Conservation (phyloP, 1,139 yeast species). For the Blastobotrys buckinghamii region DNA sequence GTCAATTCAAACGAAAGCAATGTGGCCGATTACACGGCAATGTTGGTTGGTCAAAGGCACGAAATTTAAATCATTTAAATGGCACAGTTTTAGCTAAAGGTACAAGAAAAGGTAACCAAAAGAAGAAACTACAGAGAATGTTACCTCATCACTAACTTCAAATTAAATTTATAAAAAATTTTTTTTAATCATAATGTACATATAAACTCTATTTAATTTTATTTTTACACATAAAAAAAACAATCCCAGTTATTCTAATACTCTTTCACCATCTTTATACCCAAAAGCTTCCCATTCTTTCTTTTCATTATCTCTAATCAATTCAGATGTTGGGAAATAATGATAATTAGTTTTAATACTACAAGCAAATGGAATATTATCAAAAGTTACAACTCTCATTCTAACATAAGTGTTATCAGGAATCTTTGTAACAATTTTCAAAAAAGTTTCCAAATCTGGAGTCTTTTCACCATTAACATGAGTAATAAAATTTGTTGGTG, state of each 20-base stretch:
- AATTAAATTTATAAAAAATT: neutral
- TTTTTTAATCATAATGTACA: neutral
- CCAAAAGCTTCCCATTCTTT: slow-evolving; percentile 21
- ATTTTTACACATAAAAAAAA: neutral
- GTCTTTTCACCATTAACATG: slow-evolving; percentile 79
- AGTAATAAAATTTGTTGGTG: slow-evolving; percentile 77
- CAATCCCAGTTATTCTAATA: slow-evolving; percentile 9
- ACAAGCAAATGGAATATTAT: slow-evolving; percentile 77
- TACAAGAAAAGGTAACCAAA: slow-evolving; percentile 15
- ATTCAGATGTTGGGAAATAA: slow-evolving; percentile 78
- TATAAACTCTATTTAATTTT: neutral
- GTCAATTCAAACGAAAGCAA: slow-evolving; percentile 55
- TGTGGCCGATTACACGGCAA: slow-evolving; percentile 93
- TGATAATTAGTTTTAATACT: slow-evolving; percentile 85
- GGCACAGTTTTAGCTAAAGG: slow-evolving; percentile 53
- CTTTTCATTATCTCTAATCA: slow-evolving; percentile 40
- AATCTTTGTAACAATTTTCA: slow-evolving; percentile 55
- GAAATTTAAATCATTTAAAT: slow-evolving; percentile 56
- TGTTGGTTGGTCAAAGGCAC: slow-evolving; percentile 69
- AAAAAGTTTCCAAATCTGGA: slow-evolving; percentile 59
- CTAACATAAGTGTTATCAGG: slow-evolving; percentile 80
- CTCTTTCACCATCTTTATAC: slow-evolving; percentile 15
- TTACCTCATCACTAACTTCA: slow-evolving; percentile 33
- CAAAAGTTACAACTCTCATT: slow-evolving; percentile 75
- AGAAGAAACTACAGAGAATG: slow-evolving; percentile 24